A percentile compares a stretch with the other conserved stretches of the same genome.
Evolutionary conservation across 345 rosid genomes (phyloP).

Genomic region (Citrus sp.): DNA sequence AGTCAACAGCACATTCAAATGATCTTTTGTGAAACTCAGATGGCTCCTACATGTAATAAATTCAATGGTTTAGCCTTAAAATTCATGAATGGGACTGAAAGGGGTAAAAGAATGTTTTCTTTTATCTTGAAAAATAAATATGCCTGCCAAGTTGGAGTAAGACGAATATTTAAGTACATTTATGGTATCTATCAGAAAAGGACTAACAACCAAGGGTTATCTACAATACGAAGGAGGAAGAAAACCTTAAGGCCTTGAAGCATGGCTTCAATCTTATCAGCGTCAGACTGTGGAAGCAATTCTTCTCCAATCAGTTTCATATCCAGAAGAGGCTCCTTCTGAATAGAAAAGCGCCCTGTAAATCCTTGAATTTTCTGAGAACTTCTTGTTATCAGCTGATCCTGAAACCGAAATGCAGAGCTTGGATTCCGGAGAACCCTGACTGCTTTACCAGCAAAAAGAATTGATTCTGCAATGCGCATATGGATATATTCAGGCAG

Average conservation of each 20-base stretch:
- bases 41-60: conserved; percentile 55
- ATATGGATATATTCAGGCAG: conserved; percentile 84
- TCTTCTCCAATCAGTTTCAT: conserved; percentile 61
- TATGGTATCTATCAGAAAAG: conserved; percentile 3
- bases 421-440: conserved; percentile 93
- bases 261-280: conserved; percentile 93
- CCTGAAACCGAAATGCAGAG: conserved; percentile 63
- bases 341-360: conserved; percentile 43
- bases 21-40: conserved; percentile 93
- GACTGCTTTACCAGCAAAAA: conserved; percentile 97
- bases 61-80: conserved; percentile 1
- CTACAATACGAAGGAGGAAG: background rate
- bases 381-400: conserved; percentile 53
- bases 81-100: conserved; percentile 5
- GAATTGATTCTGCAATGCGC: conserved; percentile 88
- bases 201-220: background rate
- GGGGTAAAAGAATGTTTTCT: background rate
- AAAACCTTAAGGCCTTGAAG: conserved; percentile 79
- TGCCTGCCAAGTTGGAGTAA: background rate
- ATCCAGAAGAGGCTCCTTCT: conserved; percentile 49
- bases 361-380: conserved; percentile 57
- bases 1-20: conserved; percentile 80
- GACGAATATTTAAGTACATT: background rate
- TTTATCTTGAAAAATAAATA: background rate
- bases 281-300: conserved; percentile 88